Percentiles rank a stretch among this genome's conserved stretches.
Conservation (phyloP, 345 rosid genomes). For the Brassica carinata region DNA sequence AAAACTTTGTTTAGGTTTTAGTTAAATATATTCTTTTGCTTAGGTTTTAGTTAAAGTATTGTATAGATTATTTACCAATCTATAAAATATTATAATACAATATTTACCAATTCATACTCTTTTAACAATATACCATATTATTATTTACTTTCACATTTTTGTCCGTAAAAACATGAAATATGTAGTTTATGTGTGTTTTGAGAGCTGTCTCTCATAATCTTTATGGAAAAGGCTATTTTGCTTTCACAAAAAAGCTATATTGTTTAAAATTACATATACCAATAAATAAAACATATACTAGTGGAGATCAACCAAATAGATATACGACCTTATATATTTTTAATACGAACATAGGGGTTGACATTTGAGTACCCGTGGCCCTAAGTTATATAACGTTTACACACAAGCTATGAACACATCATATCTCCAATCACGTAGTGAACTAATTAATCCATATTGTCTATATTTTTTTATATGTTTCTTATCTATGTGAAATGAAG, state of each 20-base stretch:
- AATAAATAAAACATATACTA: not conserved
- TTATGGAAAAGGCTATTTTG: not conserved
- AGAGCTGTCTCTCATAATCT: not conserved
- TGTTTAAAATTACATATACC: not conserved
- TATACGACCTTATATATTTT: no score
- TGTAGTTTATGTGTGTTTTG: not conserved
- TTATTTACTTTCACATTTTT: not conserved
- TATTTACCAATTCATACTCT: not conserved
- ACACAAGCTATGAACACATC: not conserved
- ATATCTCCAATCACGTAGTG: not conserved
- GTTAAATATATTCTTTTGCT: not conserved
- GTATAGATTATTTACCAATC: no score
- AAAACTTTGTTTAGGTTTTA: not conserved
- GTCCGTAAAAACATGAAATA: not conserved
- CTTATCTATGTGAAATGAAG: not conserved
- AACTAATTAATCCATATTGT: slow-evolving; percentile 4
- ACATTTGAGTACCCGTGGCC: not conserved
- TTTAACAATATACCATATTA: not conserved
- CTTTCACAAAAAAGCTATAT: not conserved
- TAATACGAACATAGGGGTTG: not conserved
- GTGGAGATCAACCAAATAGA: not conserved
- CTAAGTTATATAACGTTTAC: not conserved
- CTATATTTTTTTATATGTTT: not conserved
- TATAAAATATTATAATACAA: no score
- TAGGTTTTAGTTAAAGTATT: no score